Conservation (phyloP, 1,139 yeast species). For the Suhomyces yuchorum region DNA sequence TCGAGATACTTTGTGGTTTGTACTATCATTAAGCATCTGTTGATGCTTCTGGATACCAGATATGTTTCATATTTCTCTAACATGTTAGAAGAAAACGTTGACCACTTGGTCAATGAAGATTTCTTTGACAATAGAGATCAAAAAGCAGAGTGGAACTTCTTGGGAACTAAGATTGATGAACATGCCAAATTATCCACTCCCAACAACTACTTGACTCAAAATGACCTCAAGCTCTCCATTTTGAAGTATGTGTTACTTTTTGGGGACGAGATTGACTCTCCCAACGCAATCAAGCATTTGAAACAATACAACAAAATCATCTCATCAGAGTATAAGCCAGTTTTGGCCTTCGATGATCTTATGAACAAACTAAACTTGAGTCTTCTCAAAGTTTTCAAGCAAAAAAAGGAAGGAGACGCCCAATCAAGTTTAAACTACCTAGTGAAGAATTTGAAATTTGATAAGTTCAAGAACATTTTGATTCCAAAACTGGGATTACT, state of each 20-base stretch:
- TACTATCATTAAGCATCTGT: conserved; percentile 38
- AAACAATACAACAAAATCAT: conserved; percentile 13
- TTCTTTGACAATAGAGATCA: conserved; percentile 52
- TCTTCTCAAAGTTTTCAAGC: conserved; percentile 29
- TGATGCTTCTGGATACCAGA: conserved; percentile 39
- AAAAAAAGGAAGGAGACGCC: conserved; percentile 23
- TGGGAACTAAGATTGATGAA: not conserved
- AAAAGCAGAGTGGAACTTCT: conserved; percentile 45
- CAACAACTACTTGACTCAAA: conserved; percentile 1
- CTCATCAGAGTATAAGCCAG: conserved; percentile 9
- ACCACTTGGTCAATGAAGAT: conserved; percentile 10
- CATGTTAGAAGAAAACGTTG: conserved; percentile 15
- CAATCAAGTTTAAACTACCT: conserved; percentile 34
- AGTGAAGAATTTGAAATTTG: conserved; percentile 33
- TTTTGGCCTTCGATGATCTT: conserved; percentile 7
- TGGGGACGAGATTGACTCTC: conserved; percentile 10
- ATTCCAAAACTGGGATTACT: conserved; percentile 17
- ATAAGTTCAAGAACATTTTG: conserved; percentile 23
- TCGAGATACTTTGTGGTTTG: conserved; percentile 37
- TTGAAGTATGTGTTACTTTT: conserved; percentile 19
- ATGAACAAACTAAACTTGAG: conserved; percentile 20
- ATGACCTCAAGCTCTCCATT: conserved; percentile 11
- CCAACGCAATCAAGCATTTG: conserved; percentile 8
- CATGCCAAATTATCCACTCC: conserved; percentile 4
- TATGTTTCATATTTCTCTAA: conserved; percentile 31